Evolutionary conservation across 805 yeast genomes (phyloP), one percentile per base, ranked within the genome.

Genomic region (Jamesozyma spencerorum): DNA sequence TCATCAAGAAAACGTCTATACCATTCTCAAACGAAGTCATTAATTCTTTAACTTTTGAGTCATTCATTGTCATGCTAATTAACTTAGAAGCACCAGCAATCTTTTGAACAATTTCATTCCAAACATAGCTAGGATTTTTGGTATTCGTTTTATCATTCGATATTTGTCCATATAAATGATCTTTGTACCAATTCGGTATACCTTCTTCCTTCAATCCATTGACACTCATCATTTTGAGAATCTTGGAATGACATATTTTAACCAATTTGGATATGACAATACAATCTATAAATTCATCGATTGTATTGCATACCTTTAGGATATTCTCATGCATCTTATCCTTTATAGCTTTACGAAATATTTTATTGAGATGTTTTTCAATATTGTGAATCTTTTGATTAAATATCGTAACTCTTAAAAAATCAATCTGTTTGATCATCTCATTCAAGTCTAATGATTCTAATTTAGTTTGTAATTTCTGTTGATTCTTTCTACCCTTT

Each of bases 31-130:
- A 65, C 18, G 60, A 55, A 3, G 65, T 60, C 39, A 72, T 55
- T 20, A 70, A 56, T 17, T 74, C 73, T 47, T 76, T 67, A n/a
- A 70, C 65, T 32, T 71, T 64, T 30, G 67, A 68, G 46, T 72
- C 57, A 40, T 67, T 66, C 39, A 78, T 58, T 35, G 68, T 51
- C 40, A 65, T 68, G 51, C 79, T 76, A 30, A 51, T 39, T 10
- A 58, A 37, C 31, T 53, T 53, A 18, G 50, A 55, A 10, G 53
- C 55, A 13, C 49, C 48, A 5, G 51, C 50, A 18, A 45, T 48
- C 26, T 50, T 50, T 35, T 49, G 29, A 2, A 60, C 47, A 11
- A 55, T 49, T 8, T 60, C 58, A 38, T 60, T 65, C 58, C 68
- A 76, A 27, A 64, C 60, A 31, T 69, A 62, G 2, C 69, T 58